Evolutionary conservation across 805 yeast species (phyloP).

Genomic region (Lipomyces lipofer): DNA sequence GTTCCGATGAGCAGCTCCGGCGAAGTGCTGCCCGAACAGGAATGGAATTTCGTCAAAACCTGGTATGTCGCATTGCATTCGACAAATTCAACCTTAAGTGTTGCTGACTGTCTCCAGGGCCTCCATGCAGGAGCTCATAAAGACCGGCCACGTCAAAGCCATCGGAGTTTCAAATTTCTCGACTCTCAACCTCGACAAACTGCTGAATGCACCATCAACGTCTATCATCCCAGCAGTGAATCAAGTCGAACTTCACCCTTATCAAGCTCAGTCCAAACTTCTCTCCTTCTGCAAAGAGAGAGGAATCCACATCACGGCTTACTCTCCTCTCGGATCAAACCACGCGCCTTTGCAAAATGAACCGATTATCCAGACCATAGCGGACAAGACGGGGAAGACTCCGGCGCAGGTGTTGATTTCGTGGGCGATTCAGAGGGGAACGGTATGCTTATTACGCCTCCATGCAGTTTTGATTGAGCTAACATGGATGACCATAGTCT

Average conservation of each 20-base stretch:
- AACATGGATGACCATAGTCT: constrained; percentile 28
- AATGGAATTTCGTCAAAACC: constrained; percentile 51
- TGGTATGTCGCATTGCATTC: too few species aligned
- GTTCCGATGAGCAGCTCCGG: constrained; percentile 49
- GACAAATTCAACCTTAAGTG: too few species aligned
- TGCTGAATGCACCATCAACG: constrained; percentile 37
- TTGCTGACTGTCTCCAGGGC: too few species aligned
- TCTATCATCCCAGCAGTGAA: constrained; percentile 65
- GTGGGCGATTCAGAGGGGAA: constrained; percentile 59
- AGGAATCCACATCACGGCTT: constrained; percentile 64
- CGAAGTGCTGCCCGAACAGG: constrained; percentile 40
- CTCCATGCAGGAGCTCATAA: constrained; percentile 58
- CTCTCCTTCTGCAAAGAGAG: constrained; percentile 52
- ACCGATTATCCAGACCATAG: constrained; percentile 51
- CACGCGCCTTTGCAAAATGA: constrained; percentile 45
- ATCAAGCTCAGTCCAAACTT: constrained; percentile 63
- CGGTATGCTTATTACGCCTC: constrained; percentile 60
- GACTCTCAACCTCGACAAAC: constrained; percentile 24
- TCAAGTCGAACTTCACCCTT: constrained; percentile 79
- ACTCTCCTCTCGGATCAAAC: constrained; percentile 70
- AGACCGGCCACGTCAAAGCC: constrained; percentile 54
- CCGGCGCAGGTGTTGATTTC: constrained; percentile 59
- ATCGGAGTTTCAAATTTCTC: constrained; percentile 80
- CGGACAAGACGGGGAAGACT: constrained; percentile 53
- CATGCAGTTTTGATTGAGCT: constrained; percentile 45